These are phyloP conservation scores for Maudiozyma saulgeensis DNA, from an alignment of 805 yeast genomes.

Conservation along the genomic window DNA sequence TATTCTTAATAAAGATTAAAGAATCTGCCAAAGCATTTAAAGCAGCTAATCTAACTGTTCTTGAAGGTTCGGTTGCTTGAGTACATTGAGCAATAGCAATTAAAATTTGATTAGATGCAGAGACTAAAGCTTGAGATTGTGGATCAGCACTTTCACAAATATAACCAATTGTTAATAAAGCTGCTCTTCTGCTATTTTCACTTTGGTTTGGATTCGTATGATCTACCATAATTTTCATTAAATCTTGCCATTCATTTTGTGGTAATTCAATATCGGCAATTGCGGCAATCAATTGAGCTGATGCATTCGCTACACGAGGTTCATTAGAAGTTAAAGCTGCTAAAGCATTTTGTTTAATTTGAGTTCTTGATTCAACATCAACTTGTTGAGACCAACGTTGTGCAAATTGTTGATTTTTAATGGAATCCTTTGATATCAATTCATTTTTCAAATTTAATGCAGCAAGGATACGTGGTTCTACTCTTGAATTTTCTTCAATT, in stretches of 20 bases:
- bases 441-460: slow-evolving; percentile 82
- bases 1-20: slow-evolving; percentile 75
- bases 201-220: slow-evolving; percentile 76
- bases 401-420: slow-evolving; percentile 47
- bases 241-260: slow-evolving; percentile 75
- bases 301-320: slow-evolving; percentile 70
- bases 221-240: slow-evolving; percentile 74
- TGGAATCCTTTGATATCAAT: slow-evolving; percentile 68
- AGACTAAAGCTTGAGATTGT: slow-evolving; percentile 51
- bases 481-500: slow-evolving; percentile 49
- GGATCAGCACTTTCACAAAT: slow-evolving; percentile 95
- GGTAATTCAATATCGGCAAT: slow-evolving; percentile 95
- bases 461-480: slow-evolving; percentile 87
- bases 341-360: slow-evolving; percentile 59
- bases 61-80: slow-evolving; percentile 66
- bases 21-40: slow-evolving; percentile 86
- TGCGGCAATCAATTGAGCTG: slow-evolving; percentile 92
- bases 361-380: slow-evolving; percentile 43
- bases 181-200: slow-evolving; percentile 73
- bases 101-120: slow-evolving; percentile 84
- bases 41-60: slow-evolving; percentile 77
- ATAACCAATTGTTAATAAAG: slow-evolving; percentile 84
- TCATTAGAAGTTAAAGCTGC: slow-evolving; percentile 54
- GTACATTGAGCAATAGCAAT: slow-evolving; percentile 97
- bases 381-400: slow-evolving; percentile 63